Evolutionary conservation across 148 eudicot genomes (phyloP).

Genomic region (Suaeda aralocaspica): DNA sequence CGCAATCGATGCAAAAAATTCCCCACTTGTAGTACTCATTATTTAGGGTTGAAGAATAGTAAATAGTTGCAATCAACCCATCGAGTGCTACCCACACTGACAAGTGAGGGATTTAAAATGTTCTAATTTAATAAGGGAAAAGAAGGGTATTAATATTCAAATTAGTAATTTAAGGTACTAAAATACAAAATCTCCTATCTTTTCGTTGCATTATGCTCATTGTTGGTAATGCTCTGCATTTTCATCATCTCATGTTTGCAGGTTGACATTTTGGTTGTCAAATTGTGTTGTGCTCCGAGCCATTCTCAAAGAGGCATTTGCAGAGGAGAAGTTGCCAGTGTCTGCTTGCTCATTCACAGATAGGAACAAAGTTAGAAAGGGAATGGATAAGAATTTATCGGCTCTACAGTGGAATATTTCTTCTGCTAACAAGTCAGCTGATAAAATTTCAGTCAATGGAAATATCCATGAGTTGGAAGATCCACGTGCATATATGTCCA

Average conservation of each 20-base stretch:
- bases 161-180: too few species aligned
- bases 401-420: slow-evolving; percentile 50
- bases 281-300: slow-evolving; percentile 68
- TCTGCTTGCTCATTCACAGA: slow-evolving; percentile 37
- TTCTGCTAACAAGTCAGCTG: slow-evolving; percentile 32
- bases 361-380: slow-evolving; percentile 26
- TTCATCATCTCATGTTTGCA: slow-evolving; percentile 29
- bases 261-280: slow-evolving; percentile 88
- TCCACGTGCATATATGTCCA: slow-evolving; percentile 48
- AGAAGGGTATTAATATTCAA: too few species aligned
- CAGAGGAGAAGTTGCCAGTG: slow-evolving; percentile 37
- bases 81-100: too few species aligned
- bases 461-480: slow-evolving; percentile 49
- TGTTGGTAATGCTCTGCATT: slow-evolving; percentile 7
- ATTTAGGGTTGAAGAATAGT: too few species aligned
- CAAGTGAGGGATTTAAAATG: too few species aligned
- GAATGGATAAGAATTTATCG: slow-evolving; percentile 36
- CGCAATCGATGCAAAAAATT: too few species aligned
- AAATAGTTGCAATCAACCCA: too few species aligned
- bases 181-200: too few species aligned
- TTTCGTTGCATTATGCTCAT: background rate
- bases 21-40: too few species aligned
- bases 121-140: too few species aligned
- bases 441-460: slow-evolving; percentile 22
- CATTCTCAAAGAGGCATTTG: slow-evolving; percentile 46